These are phyloP conservation scores for Halteria grandinella DNA, from an alignment of 73 alveolate species.

Conservation along the genomic window DNA sequence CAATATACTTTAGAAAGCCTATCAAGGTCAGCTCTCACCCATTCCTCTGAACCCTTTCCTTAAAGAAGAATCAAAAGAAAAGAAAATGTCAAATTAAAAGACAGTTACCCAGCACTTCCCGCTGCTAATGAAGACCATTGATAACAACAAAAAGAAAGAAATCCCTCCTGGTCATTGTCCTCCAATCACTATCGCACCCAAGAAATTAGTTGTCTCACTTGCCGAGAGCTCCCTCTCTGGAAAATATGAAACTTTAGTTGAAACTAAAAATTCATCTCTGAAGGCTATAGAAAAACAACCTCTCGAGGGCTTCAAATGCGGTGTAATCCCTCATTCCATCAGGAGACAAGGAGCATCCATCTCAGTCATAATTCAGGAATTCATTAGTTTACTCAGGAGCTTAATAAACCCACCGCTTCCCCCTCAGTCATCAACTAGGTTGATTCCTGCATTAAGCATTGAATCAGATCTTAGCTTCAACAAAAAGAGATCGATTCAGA, in stretches of 20 bases:
- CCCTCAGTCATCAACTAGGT: too few species aligned
- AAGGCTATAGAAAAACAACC: conserved; percentile 56
- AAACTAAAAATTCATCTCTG: conserved; percentile 20
- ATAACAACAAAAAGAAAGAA: not conserved
- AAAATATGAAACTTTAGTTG: conserved; percentile 46
- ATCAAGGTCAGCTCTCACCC: conserved; percentile 60
- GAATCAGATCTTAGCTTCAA: not conserved
- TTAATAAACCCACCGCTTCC: too few species aligned
- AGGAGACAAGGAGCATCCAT: conserved; percentile 55
- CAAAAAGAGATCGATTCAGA: not conserved
- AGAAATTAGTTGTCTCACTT: conserved; percentile 47
- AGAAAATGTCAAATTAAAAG: conserved; percentile 36
- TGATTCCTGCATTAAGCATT: too few species aligned
- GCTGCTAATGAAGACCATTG: conserved; percentile 21
- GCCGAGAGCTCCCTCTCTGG: conserved; percentile 37
- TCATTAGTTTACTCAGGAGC: conserved; percentile 24
- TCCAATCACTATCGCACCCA: conserved; percentile 47
- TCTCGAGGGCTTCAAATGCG: conserved; percentile 44
- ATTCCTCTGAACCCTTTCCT: conserved; percentile 56
- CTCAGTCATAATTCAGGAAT: conserved; percentile 2
- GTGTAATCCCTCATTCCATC: conserved; percentile 10
- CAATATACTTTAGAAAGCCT: conserved; percentile 51
- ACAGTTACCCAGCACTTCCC: conserved; percentile 57
- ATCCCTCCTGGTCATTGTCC: conserved; percentile 70
- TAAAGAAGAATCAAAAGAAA: conserved; percentile 11